Conservation (phyloP, 2,329 filamentous ascomycete species). For the Mycosphaerella sp. region DNA sequence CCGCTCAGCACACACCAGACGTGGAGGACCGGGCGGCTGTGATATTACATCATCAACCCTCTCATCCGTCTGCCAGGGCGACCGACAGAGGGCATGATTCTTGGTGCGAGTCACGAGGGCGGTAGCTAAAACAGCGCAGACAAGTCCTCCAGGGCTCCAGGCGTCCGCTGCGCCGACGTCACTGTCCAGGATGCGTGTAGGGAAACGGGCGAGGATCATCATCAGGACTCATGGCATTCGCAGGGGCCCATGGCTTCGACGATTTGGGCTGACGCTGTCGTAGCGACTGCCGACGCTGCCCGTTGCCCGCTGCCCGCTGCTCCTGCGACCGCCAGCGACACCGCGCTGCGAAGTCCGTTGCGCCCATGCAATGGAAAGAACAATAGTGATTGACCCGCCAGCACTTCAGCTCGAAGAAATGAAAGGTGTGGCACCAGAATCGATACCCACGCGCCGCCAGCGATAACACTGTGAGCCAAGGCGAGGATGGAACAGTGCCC, state of each 20-base stretch:
- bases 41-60: not conserved
- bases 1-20: no score
- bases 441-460: not conserved
- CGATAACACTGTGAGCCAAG: not conserved
- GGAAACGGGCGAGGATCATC: slow-evolving; percentile 2
- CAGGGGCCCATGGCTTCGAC: slow-evolving; percentile 4
- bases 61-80: not conserved
- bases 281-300: not conserved
- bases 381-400: not conserved
- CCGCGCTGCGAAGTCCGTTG: not conserved
- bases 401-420: not conserved
- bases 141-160: not conserved
- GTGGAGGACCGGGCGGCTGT: no score
- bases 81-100: no score
- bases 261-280: not conserved
- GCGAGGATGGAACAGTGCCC: not conserved
- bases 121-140: not conserved
- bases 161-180: not conserved
- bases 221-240: slow-evolving; percentile 4
- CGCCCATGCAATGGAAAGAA: not conserved
- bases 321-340: not conserved
- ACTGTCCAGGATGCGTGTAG: slow-evolving; percentile 1
- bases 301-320: not conserved
- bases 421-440: not conserved
- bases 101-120: not conserved